These are phyloP conservation scores for Citropsis articulata DNA, from an alignment of 345 rosid species.

Conservation along the genomic window DNA sequence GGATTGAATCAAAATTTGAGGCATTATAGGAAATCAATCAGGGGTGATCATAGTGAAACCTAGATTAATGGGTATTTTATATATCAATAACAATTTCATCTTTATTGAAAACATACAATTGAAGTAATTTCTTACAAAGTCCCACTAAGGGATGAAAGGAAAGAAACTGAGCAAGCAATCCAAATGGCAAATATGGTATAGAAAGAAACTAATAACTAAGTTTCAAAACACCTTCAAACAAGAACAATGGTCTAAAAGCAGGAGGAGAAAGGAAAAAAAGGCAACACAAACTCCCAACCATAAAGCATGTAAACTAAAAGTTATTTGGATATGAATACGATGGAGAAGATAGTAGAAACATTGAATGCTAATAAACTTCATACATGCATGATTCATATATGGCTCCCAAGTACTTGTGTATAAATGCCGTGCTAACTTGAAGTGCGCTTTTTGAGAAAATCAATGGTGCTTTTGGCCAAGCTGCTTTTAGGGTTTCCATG, in stretches of 20 bases:
- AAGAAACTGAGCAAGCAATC: slow-evolving; percentile 27
- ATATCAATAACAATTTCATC: not conserved
- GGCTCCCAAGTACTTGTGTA: slow-evolving; percentile 9
- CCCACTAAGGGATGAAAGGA: slow-evolving; percentile 18
- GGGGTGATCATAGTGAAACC: not conserved
- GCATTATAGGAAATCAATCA: not conserved
- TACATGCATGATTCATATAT: slow-evolving; percentile 1
- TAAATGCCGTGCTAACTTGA: slow-evolving; percentile 11
- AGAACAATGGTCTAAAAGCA: slow-evolving; percentile 38
- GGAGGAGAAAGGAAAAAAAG: slow-evolving; percentile 1
- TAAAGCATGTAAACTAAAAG: slow-evolving; percentile 18
- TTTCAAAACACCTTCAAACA: slow-evolving; percentile 57
- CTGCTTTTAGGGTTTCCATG: slow-evolving; percentile 67
- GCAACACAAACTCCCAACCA: slow-evolving; percentile 59
- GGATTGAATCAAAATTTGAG: not conserved
- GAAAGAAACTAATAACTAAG: slow-evolving; percentile 15
- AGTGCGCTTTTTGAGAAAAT: not conserved
- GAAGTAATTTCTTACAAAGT: slow-evolving; percentile 6
- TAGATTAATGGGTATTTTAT: too few relatives aligned
- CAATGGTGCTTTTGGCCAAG: slow-evolving; percentile 5
- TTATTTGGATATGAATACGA: not conserved
- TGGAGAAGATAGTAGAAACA: not conserved
- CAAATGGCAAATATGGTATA: slow-evolving; percentile 23
- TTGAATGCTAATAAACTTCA: slow-evolving; percentile 1
- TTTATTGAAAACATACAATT: not conserved